Evolutionary conservation across 2,329 filamentous ascomycete species (phyloP).

Genomic region (Phaeosphaeria sp.): DNA sequence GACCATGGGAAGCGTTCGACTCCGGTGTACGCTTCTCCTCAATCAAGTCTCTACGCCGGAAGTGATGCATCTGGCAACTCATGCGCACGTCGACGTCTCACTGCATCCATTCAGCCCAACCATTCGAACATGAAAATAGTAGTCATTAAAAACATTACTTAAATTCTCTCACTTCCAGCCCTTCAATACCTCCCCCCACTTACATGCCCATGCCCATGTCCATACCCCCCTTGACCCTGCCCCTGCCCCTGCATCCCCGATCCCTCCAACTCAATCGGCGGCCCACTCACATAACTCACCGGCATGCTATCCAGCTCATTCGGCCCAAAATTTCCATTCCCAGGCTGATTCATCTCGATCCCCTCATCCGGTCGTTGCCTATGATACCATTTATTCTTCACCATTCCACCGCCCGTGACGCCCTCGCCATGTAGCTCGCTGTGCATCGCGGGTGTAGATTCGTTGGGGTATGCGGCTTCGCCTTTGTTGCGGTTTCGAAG

Average conservation of each 20-base stretch:
- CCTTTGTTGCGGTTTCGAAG: not conserved
- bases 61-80: no score
- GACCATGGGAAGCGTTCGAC: no score
- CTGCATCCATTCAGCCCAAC: no score
- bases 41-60: no score
- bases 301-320: conserved; percentile 4
- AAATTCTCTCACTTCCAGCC: not conserved
- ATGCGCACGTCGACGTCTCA: no score
- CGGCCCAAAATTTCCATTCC: not conserved
- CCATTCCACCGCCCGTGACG: not conserved
- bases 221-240: not conserved
- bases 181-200: not conserved
- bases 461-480: conserved; percentile 2
- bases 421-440: not conserved
- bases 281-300: not conserved
- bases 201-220: not conserved
- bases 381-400: conserved; percentile 1
- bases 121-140: no score
- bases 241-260: not conserved
- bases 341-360: not conserved
- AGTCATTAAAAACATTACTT: not conserved
- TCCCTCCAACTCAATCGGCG: conserved; percentile 39
- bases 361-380: not conserved
- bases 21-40: no score
- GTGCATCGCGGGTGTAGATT: not conserved